Percentiles rank a stretch among this genome's conserved stretches.
phyloP scores from a whole-genome alignment of 208 protist genomes.

The Acanthamoeba lenticulata region DNA sequence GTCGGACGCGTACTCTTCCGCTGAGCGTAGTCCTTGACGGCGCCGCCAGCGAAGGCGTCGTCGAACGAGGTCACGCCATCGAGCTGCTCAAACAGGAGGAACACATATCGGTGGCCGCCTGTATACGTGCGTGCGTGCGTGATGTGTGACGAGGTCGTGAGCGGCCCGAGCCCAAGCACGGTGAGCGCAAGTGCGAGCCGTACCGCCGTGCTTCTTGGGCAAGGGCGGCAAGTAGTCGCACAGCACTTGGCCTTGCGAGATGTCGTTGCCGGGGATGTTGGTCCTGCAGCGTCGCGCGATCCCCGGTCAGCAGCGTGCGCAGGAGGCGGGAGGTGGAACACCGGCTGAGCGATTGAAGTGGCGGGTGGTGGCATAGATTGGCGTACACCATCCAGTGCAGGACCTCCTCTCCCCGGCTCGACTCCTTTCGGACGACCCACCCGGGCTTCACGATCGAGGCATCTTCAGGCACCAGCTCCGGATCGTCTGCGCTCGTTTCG shows the following conservation, averaged over 20 bases:
- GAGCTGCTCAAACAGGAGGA: slow-evolving; percentile 10
- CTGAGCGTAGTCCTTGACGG: background rate
- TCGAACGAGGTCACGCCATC: slow-evolving; percentile 9
- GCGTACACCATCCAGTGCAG: slow-evolving; percentile 17
- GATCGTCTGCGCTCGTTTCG: background rate
- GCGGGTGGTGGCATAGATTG: background rate
- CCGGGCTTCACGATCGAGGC: background rate
- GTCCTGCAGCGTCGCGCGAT: background rate
- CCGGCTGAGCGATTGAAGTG: background rate
- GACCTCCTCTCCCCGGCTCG: background rate
- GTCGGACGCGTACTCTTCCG: background rate
- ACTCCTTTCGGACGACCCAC: background rate
- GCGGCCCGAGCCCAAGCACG: background rate
- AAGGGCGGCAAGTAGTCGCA: background rate
- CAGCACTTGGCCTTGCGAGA: background rate
- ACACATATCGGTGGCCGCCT: slow-evolving; percentile 9
- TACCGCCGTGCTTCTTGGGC: slow-evolving; percentile 3
- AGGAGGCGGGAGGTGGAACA: background rate
- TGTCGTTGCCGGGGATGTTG: slow-evolving; percentile 25
- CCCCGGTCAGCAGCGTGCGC: background rate
- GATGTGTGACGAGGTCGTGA: background rate
- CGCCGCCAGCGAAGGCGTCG: background rate
- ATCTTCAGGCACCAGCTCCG: background rate
- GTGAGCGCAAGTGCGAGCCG: background rate
- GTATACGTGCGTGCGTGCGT: background rate